Conservation (phyloP, 2,329 filamentous ascomycete species). For the Calonectria pteridis region DNA sequence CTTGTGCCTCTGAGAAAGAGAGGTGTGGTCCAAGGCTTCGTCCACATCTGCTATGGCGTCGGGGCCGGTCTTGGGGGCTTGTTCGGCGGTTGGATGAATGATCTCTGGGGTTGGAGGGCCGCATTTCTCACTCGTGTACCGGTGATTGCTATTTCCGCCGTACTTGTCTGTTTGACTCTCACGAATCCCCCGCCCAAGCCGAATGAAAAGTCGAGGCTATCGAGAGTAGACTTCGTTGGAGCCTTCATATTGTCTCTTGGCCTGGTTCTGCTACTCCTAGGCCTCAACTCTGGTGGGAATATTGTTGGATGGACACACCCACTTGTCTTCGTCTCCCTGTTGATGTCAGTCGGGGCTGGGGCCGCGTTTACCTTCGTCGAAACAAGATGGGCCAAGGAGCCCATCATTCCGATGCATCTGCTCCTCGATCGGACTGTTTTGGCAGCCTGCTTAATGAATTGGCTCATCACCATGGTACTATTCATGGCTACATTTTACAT, state of each 20-base stretch:
- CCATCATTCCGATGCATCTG: background rate
- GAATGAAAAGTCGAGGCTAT: background rate
- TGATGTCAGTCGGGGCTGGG: background rate
- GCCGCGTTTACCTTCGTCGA: background rate
- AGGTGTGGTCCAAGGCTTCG: background rate
- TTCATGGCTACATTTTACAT: background rate
- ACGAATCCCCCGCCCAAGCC: background rate
- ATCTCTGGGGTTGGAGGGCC: background rate
- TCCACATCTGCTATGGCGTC: background rate
- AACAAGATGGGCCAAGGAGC: background rate
- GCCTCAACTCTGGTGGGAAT: background rate
- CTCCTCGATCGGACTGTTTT: background rate
- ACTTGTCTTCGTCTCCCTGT: background rate
- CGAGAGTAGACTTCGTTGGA: background rate
- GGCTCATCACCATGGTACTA: background rate
- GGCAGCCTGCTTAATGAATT: background rate
- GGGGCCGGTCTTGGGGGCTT: background rate
- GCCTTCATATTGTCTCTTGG: background rate
- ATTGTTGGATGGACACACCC: background rate
- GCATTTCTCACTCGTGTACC: background rate
- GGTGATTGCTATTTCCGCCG: background rate
- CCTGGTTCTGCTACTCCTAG: background rate
- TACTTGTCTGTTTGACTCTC: background rate
- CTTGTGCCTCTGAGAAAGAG: background rate
- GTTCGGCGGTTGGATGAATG: background rate